phyloP scores from a whole-genome alignment of 2,329 filamentous ascomycete species.

The Anisogramma anomala region DNA sequence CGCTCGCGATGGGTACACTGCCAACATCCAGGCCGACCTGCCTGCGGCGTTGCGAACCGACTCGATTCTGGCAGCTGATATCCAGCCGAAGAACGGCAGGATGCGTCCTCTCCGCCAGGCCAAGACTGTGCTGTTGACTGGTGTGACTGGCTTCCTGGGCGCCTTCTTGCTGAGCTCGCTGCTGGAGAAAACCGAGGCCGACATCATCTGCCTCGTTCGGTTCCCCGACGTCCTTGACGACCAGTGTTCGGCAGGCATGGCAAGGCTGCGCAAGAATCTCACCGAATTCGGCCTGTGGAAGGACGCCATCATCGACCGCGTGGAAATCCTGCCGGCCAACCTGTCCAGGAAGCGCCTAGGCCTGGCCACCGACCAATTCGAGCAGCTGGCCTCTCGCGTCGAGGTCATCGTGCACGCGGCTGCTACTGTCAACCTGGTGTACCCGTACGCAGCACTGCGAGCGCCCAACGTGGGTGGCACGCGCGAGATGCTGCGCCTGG shows the following conservation, averaged over 20 bases:
- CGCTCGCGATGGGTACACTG: slow-evolving; percentile 60
- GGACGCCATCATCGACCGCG: slow-evolving; percentile 64
- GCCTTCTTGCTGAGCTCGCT: slow-evolving; percentile 62
- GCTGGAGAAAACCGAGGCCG: slow-evolving; percentile 54
- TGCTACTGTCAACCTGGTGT: slow-evolving; percentile 69
- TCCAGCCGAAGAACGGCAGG: slow-evolving; percentile 42
- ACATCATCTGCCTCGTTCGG: slow-evolving; percentile 62
- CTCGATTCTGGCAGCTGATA: slow-evolving; percentile 56
- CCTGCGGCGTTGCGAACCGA: slow-evolving; percentile 58
- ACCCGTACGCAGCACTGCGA: slow-evolving; percentile 66
- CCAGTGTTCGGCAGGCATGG: slow-evolving; percentile 54
- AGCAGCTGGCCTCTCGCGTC: slow-evolving; percentile 50
- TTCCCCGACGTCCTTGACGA: slow-evolving; percentile 56
- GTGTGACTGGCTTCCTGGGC: slow-evolving; percentile 65
- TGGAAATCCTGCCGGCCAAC: slow-evolving; percentile 65
- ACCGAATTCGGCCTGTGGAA: slow-evolving; percentile 70
- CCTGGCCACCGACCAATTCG: slow-evolving; percentile 52
- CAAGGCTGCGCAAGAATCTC: slow-evolving; percentile 61
- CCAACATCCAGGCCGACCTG: slow-evolving; percentile 63
- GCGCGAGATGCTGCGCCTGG: slow-evolving; percentile 60
- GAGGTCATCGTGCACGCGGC: slow-evolving; percentile 69
- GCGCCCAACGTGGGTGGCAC: slow-evolving; percentile 72
- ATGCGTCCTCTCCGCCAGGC: slow-evolving; percentile 52
- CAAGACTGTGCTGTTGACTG: slow-evolving; percentile 59
- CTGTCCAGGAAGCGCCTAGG: slow-evolving; percentile 58